phyloP scores from a whole-genome alignment of 805 yeast species.

The Yarrowia porcina region DNA sequence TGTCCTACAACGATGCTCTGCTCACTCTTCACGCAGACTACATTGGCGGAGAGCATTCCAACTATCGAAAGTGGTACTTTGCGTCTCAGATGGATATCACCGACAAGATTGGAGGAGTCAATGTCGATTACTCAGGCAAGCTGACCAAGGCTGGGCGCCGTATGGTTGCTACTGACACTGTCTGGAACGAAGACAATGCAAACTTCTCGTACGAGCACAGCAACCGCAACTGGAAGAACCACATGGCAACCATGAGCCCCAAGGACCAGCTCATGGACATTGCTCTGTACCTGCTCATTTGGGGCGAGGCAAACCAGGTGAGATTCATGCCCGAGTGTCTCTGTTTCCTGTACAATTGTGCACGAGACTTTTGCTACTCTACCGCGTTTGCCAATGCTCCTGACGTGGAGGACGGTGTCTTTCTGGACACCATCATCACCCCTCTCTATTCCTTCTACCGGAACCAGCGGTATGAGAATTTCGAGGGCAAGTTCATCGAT shows the following conservation, averaged over 20 bases:
- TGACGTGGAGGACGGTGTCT: conserved; percentile 37
- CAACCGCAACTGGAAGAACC: conserved; percentile 43
- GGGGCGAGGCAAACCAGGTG: conserved; percentile 89
- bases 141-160: conserved; percentile 27
- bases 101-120: conserved; percentile 38
- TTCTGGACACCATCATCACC: conserved; percentile 63
- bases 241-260: conserved; percentile 50
- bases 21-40: conserved; percentile 67
- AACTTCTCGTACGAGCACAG: conserved; percentile 55
- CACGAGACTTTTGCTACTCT: conserved; percentile 61
- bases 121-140: conserved; percentile 30
- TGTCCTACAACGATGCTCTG: conserved; percentile 55
- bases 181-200: conserved; percentile 39
- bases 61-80: conserved; percentile 73
- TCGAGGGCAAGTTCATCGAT: conserved; percentile 46
- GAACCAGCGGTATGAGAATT: conserved; percentile 50
- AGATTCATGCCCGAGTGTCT: conserved; percentile 88
- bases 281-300: conserved; percentile 65
- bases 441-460: conserved; percentile 66
- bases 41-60: conserved; percentile 67
- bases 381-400: conserved; percentile 35
- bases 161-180: conserved; percentile 21
- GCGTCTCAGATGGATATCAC: conserved; percentile 66
- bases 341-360: conserved; percentile 80
- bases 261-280: conserved; percentile 60